These are phyloP conservation scores for Hylodesmum podocarpum DNA, from an alignment of 306 rosid species.

Conservation along the genomic window DNA sequence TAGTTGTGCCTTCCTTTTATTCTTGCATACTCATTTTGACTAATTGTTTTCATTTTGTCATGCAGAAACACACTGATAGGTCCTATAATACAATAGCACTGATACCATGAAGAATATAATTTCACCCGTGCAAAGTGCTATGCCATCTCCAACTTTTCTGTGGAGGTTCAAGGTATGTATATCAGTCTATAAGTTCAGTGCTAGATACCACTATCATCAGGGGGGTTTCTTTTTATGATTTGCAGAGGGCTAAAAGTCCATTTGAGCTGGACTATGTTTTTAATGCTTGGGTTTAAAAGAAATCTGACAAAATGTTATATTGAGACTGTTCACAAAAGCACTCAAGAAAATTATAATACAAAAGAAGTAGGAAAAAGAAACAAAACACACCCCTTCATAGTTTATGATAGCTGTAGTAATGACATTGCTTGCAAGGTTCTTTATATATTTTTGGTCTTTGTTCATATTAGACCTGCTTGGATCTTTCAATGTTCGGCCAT, in stretches of 20 bases:
- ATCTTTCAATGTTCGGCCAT: not conserved
- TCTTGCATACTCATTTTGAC: not conserved
- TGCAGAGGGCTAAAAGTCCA: not conserved
- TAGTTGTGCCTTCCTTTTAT: constrained; percentile 13
- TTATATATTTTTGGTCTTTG: not conserved
- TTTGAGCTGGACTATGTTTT: not conserved
- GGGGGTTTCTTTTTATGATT: not conserved
- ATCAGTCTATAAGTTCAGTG: not conserved
- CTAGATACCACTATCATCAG: not conserved
- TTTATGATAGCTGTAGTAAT: constrained; percentile 5
- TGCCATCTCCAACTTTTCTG: constrained; percentile 83
- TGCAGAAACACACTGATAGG: constrained; percentile 28
- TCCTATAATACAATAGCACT: constrained; percentile 15
- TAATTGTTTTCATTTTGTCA: not conserved
- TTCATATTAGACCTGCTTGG: constrained; percentile 1
- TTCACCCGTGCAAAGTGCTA: constrained; percentile 51
- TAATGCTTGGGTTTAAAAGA: not conserved
- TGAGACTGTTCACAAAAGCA: not conserved
- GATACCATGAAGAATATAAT: constrained; percentile 60
- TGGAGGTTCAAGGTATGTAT: constrained; percentile 88
- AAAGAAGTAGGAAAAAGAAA: not conserved
- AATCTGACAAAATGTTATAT: not conserved
- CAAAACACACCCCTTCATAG: not conserved
- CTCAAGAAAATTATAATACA: not conserved
- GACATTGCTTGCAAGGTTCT: not conserved